Percentiles rank a stretch among this genome's conserved stretches.
Evolutionary conservation across 768 basidiomycete genomes (phyloP).

Genomic region (Rhizopogon rudus): DNA sequence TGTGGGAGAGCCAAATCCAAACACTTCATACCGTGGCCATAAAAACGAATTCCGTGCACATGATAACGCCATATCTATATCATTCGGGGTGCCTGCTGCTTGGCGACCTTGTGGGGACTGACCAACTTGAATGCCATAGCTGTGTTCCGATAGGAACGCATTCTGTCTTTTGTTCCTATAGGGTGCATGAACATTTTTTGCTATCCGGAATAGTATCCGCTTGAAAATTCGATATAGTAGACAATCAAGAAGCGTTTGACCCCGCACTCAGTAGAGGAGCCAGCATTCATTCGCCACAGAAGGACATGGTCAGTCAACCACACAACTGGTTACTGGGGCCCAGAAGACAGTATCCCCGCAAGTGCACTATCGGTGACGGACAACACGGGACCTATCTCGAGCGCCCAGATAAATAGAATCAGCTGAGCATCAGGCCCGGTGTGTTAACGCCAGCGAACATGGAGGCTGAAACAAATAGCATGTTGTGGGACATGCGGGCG

Average conservation of each 20-base stretch:
- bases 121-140: neutral
- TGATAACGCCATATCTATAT: neutral
- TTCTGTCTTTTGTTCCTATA: neutral
- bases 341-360: neutral
- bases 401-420: neutral
- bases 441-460: neutral
- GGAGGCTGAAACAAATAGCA: no score
- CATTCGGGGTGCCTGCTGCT: neutral
- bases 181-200: neutral
- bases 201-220: neutral
- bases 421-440: neutral
- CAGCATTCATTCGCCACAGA: neutral
- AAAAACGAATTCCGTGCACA: neutral
- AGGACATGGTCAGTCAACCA: neutral
- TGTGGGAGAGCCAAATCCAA: neutral
- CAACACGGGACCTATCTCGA: neutral
- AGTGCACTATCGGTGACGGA: neutral
- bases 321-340: neutral
- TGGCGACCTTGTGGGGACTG: neutral
- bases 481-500: neutral
- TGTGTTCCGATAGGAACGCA: neutral
- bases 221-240: neutral
- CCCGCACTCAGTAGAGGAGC: neutral
- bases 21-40: neutral
- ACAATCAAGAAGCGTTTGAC: neutral